These are phyloP conservation scores for Clarireedia monteithiana DNA, from an alignment of 2,329 filamentous ascomycete species.

Conservation along the genomic window DNA sequence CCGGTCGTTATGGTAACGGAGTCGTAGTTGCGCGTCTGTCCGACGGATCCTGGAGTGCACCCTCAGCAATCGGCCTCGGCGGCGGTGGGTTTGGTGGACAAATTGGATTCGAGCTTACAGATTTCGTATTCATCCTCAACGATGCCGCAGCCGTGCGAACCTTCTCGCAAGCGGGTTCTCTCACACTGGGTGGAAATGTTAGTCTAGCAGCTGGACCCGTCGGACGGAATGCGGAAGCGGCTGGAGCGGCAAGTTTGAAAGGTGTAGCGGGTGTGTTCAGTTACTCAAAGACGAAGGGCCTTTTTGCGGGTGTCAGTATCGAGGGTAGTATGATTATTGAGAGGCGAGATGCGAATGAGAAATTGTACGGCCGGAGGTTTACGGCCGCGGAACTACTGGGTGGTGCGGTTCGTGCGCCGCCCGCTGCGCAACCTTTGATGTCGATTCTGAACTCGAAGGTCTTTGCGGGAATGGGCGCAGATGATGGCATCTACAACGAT, in stretches of 20 bases:
- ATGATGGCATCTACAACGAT: conserved; percentile 84
- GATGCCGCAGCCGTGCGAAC: conserved; percentile 83
- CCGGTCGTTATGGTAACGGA: conserved; percentile 72
- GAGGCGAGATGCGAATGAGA: conserved; percentile 92
- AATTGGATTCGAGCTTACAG: conserved; percentile 80
- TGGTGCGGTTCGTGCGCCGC: conserved; percentile 69
- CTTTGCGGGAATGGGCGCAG: conserved; percentile 59
- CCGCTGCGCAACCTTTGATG: conserved; percentile 78
- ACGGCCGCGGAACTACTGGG: conserved; percentile 76
- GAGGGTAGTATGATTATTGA: conserved; percentile 93
- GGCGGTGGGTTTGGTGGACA: conserved; percentile 80
- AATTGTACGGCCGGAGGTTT: conserved; percentile 78
- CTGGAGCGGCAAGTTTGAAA: conserved; percentile 84
- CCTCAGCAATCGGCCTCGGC: conserved; percentile 71
- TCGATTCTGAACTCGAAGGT: conserved; percentile 74
- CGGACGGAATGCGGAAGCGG: conserved; percentile 90
- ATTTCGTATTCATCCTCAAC: conserved; percentile 98
- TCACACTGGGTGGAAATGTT: conserved; percentile 93
- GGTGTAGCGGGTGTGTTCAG: conserved; percentile 89
- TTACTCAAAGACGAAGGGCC: conserved; percentile 95
- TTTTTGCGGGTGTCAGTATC: conserved; percentile 91
- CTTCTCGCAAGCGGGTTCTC: conserved; percentile 83
- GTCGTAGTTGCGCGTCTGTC: conserved; percentile 72
- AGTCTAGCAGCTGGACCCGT: conserved; percentile 91
- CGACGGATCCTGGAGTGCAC: conserved; percentile 74